Conservation (phyloP, 306 rosid genomes). For the Gastrolobium villosum region DNA sequence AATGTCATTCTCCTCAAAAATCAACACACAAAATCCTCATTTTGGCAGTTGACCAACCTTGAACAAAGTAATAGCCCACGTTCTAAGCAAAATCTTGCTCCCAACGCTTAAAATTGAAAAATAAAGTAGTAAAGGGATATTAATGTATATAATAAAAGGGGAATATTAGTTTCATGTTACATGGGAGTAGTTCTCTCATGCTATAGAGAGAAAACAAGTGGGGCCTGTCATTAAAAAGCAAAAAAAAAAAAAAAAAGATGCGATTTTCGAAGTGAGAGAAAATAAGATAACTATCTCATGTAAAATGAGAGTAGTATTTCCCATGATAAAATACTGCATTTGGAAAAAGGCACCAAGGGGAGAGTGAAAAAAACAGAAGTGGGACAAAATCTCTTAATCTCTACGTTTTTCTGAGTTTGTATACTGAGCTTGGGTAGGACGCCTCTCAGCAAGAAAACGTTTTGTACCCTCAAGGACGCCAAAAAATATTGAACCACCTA, state of each 20-base stretch:
- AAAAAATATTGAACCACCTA: slow-evolving; percentile 87
- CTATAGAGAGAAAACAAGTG: no score
- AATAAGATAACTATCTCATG: no score
- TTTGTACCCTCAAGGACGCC: slow-evolving; percentile 81
- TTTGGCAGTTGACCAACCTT: not conserved
- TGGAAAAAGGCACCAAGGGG: not conserved
- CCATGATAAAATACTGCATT: not conserved
- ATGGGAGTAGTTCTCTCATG: no score
- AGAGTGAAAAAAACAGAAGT: not conserved
- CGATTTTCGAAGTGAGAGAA: no score
- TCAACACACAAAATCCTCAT: not conserved
- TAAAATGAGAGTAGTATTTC: no score
- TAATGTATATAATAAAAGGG: not conserved
- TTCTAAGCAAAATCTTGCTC: not conserved
- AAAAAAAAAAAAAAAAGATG: no score
- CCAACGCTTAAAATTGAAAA: not conserved
- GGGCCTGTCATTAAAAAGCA: no score
- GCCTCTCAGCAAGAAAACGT: slow-evolving; percentile 68
- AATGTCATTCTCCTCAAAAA: slow-evolving; percentile 7
- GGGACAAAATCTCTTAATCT: slow-evolving; percentile 22
- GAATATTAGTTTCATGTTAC: no score
- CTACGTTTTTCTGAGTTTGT: slow-evolving; percentile 27
- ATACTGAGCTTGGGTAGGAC: slow-evolving; percentile 41
- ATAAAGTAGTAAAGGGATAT: not conserved
- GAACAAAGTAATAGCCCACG: not conserved